Evolutionary conservation across 1,139 yeast species (phyloP).

Genomic region (Geotrichum carabidarum): DNA sequence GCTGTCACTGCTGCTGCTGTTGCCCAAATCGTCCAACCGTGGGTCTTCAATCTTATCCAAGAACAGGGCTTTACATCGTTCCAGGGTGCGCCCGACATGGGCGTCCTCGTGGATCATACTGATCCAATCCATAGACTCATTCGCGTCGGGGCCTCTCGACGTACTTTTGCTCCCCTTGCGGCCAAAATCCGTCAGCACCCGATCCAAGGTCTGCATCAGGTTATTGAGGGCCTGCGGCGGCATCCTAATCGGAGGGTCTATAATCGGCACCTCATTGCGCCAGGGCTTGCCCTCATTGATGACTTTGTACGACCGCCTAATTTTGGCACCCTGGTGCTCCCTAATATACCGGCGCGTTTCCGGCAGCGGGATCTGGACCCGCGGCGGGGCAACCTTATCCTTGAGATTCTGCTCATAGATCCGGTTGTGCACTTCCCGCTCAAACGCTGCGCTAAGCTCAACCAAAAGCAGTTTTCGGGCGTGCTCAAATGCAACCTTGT

Average conservation of each 20-base stretch:
- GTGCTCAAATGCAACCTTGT: conserved; percentile 10
- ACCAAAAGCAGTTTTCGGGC: conserved; percentile 19
- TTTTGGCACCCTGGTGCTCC: too few relatives aligned
- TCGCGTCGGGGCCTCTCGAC: neutral
- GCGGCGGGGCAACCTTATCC: neutral
- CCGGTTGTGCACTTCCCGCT: conserved; percentile 23
- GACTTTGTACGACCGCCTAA: neutral
- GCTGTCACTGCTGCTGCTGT: conserved; percentile 1
- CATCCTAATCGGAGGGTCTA: conserved; percentile 24
- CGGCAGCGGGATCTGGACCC: too few relatives aligned
- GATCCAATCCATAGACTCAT: conserved; percentile 20
- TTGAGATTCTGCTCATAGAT: conserved; percentile 18
- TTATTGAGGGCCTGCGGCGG: conserved; percentile 22
- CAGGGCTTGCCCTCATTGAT: neutral
- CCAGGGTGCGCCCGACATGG: conserved; percentile 21
- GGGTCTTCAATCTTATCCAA: conserved; percentile 14
- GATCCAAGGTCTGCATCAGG: conserved; percentile 19
- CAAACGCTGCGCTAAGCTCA: conserved; percentile 27
- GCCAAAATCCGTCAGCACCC: conserved; percentile 14
- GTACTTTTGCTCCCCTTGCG: conserved; percentile 1
- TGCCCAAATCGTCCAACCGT: neutral
- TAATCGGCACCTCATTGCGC: conserved; percentile 16
- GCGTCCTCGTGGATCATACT: conserved; percentile 20
- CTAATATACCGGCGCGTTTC: too few relatives aligned
- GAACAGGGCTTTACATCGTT: conserved; percentile 25